phyloP scores from a whole-genome alignment of 257 asterid genomes.

The Fraxinus cuspidata region DNA sequence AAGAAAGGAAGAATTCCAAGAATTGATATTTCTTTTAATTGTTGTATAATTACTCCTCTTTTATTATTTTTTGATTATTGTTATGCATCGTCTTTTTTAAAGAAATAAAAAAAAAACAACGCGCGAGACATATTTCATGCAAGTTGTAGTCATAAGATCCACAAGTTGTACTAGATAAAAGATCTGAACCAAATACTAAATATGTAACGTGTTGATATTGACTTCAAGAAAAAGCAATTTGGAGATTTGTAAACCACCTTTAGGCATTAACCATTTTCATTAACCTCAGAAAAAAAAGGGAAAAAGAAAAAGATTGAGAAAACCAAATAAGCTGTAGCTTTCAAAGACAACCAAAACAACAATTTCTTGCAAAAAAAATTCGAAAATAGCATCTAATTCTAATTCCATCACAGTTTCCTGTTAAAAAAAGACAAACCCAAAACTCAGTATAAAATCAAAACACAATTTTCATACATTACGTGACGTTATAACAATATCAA shows the following conservation, averaged over 20 bases:
- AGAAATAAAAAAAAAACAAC: no score
- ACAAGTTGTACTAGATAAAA: no score
- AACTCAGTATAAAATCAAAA: neutral
- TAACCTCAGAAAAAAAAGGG: neutral
- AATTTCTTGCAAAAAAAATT: neutral
- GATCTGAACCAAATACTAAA: no score
- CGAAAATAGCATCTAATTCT: neutral
- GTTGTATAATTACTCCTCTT: no score
- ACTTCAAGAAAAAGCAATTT: neutral
- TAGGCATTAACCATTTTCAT: neutral
- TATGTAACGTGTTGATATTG: neutral
- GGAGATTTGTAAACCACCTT: no score
- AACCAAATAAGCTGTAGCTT: neutral
- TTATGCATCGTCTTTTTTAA: no score
- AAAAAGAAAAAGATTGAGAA: neutral
- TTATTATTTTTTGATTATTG: no score
- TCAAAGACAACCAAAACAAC: neutral
- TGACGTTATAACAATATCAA: neutral
- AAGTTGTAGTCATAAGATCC: no score
- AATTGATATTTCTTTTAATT: no score
- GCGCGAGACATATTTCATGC: no score
- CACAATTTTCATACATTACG: neutral
- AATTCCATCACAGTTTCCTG: neutral
- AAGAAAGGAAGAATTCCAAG: no score
- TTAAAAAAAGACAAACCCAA: neutral